These are phyloP conservation scores for Solanum rostratum DNA, from an alignment of 257 asterid species.

Conservation along the genomic window DNA sequence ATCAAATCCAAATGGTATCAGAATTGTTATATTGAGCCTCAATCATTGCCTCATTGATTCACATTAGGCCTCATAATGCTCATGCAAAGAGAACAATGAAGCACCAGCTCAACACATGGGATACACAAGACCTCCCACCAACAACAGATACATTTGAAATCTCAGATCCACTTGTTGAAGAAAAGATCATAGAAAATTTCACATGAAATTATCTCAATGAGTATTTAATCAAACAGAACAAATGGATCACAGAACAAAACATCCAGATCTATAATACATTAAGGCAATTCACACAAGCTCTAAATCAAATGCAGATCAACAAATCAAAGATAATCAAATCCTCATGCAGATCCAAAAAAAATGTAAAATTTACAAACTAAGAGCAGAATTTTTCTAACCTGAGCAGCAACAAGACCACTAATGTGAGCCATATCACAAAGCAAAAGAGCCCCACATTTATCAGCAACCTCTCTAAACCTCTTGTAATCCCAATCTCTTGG, in stretches of 20 bases:
- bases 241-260: not conserved
- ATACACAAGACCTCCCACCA: not conserved
- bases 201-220: not conserved
- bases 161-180: not conserved
- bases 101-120: fast-evolving
- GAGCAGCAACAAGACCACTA: constrained; percentile 98
- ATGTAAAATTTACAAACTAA: not conserved
- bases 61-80: not conserved
- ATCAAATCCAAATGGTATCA: not conserved
- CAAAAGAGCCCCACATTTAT: constrained; percentile 65
- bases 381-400: constrained; percentile 22
- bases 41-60: not conserved
- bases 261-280: not conserved
- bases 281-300: not conserved
- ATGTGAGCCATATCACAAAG: constrained; percentile 97
- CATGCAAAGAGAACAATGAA: not conserved
- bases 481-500: constrained; percentile 44
- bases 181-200: not conserved
- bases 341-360: not conserved
- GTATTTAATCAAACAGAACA: not conserved
- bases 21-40: not conserved
- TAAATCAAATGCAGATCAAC: not conserved
- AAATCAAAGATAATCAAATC: not conserved
- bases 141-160: not conserved
- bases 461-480: constrained; percentile 45